phyloP scores from a whole-genome alignment of 73 alveolate genomes.

The Paramecium caudatum region DNA sequence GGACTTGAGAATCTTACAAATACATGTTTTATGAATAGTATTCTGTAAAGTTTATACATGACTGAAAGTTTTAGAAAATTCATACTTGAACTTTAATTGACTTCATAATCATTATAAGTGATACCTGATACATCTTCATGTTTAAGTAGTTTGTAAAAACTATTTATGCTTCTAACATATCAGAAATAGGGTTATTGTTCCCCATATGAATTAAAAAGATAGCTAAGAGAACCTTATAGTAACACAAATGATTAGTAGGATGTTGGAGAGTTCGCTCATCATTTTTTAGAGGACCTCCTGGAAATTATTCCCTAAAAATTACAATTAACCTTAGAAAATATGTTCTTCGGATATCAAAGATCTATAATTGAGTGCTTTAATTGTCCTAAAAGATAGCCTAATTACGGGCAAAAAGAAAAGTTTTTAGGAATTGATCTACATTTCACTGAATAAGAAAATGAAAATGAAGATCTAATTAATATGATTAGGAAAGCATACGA shows the following conservation, averaged over 20 bases:
- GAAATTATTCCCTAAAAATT: neutral
- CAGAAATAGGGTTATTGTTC: constrained; percentile 65
- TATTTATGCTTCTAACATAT: constrained; percentile 44
- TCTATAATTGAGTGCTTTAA: neutral
- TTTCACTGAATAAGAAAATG: neutral
- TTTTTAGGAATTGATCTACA: constrained; percentile 60
- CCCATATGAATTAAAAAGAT: constrained; percentile 61
- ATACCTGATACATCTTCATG: neutral
- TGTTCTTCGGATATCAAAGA: constrained; percentile 44
- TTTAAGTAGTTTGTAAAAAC: neutral
- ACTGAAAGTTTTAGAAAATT: constrained; percentile 7
- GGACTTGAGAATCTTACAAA: constrained; percentile 56
- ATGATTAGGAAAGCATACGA: constrained; percentile 20
- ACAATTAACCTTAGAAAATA: neutral
- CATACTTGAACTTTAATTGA: neutral
- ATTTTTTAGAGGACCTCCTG: constrained; percentile 41
- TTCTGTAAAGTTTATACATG: constrained; percentile 31
- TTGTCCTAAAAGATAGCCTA: neutral
- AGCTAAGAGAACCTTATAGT: constrained; percentile 24
- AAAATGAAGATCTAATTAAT: neutral
- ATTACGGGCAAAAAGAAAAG: neutral
- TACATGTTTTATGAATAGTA: constrained; percentile 46
- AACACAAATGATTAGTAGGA: constrained; percentile 58
- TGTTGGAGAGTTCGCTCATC: constrained; percentile 66
- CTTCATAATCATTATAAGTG: no score